Base-by-base conservation (phyloP, 495 filamentous ascomycete genomes). In the Xylaria acuta region DNA sequence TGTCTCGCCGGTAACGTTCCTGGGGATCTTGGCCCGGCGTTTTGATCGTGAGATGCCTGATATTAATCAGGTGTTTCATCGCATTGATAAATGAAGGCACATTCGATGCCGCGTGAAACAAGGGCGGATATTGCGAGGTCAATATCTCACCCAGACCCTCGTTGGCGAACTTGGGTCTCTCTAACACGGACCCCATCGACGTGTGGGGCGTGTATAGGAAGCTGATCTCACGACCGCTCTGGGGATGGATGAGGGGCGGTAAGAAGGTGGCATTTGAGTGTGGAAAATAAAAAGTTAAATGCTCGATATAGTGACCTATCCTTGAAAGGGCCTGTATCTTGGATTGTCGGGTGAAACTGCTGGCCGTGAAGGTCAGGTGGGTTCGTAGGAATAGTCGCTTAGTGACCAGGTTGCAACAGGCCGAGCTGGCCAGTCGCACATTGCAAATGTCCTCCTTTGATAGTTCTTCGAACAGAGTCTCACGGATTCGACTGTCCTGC, bases 41-140 rank as follows among this genome's bases (percentile, higher is more conserved):
- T 62, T 86, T 88, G 75, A 96, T 86, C 64, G 86, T 88, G 64
- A 94, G 83, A 77, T 93, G 92, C 49, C 86, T 83, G 73, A 96
- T 84, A 75, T 88, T 88, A 40, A 87, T 81, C 70, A 94, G 79
- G 49, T 87, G 79, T 22, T 86, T 84, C 73, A 95, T 86, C 56
- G 91, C 91, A 64, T 86, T 84, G 36, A 94, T 89, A 82, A 95
- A 94, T 43, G 92, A 90, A 6, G 91, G 86, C 16, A 94, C 89
- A 75, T 96, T 93, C 60, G 91, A 93, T n/a, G 93, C 92, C 5
- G 92, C 90, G 75, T 95, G 93, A 82, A 95, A 96, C 8, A 95
- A 81, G 8, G 93, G 91, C 45, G 92, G 90, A 75, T 94, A 95
- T 78, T 95, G 93, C 75, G 92, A 87, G 45, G 92, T 90, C 47